These are phyloP conservation scores for Yamadazyma insecticola DNA, from an alignment of 805 yeast species.

Conservation along the genomic window DNA sequence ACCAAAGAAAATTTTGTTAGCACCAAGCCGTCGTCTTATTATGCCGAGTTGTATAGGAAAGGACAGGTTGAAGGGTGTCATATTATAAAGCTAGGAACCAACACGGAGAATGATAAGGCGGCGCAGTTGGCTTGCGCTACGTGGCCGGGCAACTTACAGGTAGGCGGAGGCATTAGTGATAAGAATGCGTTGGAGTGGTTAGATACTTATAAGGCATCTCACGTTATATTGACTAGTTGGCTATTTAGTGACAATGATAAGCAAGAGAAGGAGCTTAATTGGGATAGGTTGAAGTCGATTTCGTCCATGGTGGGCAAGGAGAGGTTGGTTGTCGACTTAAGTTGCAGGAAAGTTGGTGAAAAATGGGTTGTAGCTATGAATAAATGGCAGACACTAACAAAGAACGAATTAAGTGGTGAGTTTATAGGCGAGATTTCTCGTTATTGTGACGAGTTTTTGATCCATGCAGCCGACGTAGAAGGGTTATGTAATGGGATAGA, in stretches of 20 bases:
- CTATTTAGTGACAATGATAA: constrained; percentile 58
- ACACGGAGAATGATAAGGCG: constrained; percentile 71
- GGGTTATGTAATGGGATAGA: constrained; percentile 95
- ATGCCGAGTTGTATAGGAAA: constrained; percentile 62
- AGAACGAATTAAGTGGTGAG: constrained; percentile 47
- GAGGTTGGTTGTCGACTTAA: constrained; percentile 79
- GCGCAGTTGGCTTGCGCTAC: constrained; percentile 69
- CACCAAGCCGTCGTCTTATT: constrained; percentile 65
- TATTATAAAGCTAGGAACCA: constrained; percentile 84
- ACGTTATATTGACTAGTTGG: constrained; percentile 91
- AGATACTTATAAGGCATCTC: constrained; percentile 63
- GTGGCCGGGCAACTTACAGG: constrained; percentile 74
- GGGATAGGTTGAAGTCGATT: constrained; percentile 49
- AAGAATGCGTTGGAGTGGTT: constrained; percentile 78
- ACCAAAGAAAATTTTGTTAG: constrained; percentile 68
- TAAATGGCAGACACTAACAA: constrained; percentile 92
- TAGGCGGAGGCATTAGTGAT: constrained; percentile 89
- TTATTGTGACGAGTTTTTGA: constrained; percentile 81
- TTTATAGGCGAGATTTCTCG: constrained; percentile 50
- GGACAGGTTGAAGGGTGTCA: constrained; percentile 72
- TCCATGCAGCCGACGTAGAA: constrained; percentile 98
- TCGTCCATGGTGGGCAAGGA: constrained; percentile 55
- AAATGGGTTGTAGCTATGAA: constrained; percentile 96
- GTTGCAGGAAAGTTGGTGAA: constrained; percentile 54
- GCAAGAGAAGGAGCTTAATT: constrained; percentile 40